A percentile compares a stretch with the other conserved stretches of the same genome.
These are phyloP conservation scores for Pseudognaphalium luteoalbum DNA, from an alignment of 129 eudicot genomes.

Conservation along the genomic window DNA sequence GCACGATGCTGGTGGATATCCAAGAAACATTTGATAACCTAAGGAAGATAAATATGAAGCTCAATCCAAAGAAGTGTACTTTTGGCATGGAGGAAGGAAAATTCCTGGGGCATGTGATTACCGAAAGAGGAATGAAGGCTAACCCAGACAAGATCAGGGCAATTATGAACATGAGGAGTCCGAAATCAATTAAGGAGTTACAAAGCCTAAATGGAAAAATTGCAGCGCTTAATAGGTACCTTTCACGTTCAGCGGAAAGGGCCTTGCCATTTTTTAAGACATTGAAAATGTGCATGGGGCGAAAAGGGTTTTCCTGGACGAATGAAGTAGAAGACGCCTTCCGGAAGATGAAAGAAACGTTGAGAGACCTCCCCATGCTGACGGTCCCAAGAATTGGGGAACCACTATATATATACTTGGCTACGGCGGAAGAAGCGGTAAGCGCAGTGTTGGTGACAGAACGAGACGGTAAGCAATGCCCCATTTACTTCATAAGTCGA, in stretches of 20 bases:
- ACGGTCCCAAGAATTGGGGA: neutral
- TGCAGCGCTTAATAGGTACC: neutral
- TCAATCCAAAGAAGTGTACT: too few species aligned
- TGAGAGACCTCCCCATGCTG: neutral
- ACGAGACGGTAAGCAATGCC: neutral
- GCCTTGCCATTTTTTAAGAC: neutral
- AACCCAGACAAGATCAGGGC: neutral
- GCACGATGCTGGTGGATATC: too few species aligned
- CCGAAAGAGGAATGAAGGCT: too few species aligned
- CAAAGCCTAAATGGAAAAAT: neutral
- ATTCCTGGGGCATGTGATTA: too few species aligned
- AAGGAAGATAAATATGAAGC: too few species aligned
- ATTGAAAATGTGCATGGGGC: neutral
- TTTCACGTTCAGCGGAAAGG: neutral
- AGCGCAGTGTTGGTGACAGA: neutral
- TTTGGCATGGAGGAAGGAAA: too few species aligned
- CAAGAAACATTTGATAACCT: too few species aligned
- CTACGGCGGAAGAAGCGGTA: fast-evolving
- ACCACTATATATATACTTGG: neutral
- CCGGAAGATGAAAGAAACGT: neutral
- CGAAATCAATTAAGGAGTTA: neutral
- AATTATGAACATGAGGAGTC: neutral
- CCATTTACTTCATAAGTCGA: neutral
- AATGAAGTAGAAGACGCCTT: neutral
- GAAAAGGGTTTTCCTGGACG: neutral